Base-by-base conservation (phyloP, 2,329 filamentous ascomycete species). In the Emmonsiellopsis sp. region DNA sequence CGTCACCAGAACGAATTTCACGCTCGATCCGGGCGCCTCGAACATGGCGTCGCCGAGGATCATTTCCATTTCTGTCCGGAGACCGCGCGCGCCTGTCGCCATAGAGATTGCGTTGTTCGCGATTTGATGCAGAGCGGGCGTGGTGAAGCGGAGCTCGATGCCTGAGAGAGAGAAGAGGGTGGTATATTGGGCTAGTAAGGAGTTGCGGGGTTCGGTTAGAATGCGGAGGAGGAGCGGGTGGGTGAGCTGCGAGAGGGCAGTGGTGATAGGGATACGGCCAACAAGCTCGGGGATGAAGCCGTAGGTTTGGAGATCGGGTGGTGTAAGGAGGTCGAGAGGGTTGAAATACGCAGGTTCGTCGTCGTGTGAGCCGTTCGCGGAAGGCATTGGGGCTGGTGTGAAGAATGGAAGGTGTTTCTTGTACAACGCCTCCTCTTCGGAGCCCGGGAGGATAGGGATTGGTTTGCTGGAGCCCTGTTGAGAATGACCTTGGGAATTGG, bases 251-350 rank as follows among this genome's bases (percentile, higher is more conserved):
- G 88, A 85, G 0, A 98, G 80, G 0, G 93, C 88, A 56, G 89
- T 90, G 48, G 90, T 86, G 55, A 95, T 89, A 51, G 95, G 92
- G 47, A 98, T 83, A 15, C 93, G 87, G n/a, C 93, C 93, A 51
- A 97, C 86, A n/a, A 96, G 78, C 71, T 96, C 91, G 0, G 91
- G 91, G 52, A 96, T 96, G 65, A 96, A 89, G 11, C 91, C 92
- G 64, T 90, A 96, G 43, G 79, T 81, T 69, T 94, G 89, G 1
- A 95, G 75, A 62, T 95, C 87, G 9, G 81, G 76, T 1, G 89
- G 86, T 3, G 83, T 86, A 30, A 87, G 80, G 20, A 93, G 79
- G 59, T 92, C 87, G 1, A 93, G 75, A 10, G 77, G 73, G 58
- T 81, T 81, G 64, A 78, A 78, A 58, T 75, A 75, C 15, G 68